Percentiles rank a stretch among this genome's conserved stretches.
These are phyloP conservation scores for Teunomyces aglyptinius DNA, from an alignment of 805 yeast species.

Conservation along the genomic window DNA sequence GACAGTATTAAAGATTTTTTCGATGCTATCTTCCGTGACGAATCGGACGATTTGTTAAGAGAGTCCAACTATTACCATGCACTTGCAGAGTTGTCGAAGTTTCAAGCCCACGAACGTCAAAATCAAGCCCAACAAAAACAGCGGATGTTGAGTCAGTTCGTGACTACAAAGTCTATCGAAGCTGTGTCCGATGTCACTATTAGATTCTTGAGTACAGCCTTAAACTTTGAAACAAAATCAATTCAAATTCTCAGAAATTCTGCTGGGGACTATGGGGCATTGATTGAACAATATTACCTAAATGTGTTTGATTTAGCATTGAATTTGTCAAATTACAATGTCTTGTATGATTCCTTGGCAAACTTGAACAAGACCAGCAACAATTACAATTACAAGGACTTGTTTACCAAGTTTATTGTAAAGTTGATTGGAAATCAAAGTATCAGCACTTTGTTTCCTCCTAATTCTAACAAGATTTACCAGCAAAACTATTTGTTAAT, in stretches of 20 bases:
- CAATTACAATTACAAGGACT: conserved; percentile 11
- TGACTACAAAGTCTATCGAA: conserved; percentile 3
- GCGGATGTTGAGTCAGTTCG: conserved; percentile 8
- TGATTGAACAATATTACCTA: conserved; percentile 15
- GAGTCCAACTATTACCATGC: conserved; percentile 31
- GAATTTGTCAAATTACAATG: conserved; percentile 17
- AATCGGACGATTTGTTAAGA: conserved; percentile 10
- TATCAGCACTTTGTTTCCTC: conserved; percentile 23
- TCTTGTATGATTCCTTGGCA: conserved; percentile 17
- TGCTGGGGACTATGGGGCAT: not conserved
- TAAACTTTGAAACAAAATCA: conserved; percentile 27
- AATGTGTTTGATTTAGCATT: conserved; percentile 27
- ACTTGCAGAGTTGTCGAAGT: conserved; percentile 23
- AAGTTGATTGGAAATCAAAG: conserved; percentile 23
- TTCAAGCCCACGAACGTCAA: conserved; percentile 5
- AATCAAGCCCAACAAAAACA: conserved; percentile 4
- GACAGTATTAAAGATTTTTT: conserved; percentile 20
- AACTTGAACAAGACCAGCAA: conserved; percentile 10
- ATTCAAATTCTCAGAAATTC: conserved; percentile 16
- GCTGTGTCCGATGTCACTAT: conserved; percentile 9
- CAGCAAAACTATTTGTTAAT: conserved; percentile 26
- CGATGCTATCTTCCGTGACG: conserved; percentile 16
- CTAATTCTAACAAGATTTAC: conserved; percentile 17
- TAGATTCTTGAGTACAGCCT: conserved; percentile 18
- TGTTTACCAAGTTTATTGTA: conserved; percentile 25